Base-by-base conservation (phyloP, 495 filamentous ascomycete species). In the Penicillium cosmopolitanum region DNA sequence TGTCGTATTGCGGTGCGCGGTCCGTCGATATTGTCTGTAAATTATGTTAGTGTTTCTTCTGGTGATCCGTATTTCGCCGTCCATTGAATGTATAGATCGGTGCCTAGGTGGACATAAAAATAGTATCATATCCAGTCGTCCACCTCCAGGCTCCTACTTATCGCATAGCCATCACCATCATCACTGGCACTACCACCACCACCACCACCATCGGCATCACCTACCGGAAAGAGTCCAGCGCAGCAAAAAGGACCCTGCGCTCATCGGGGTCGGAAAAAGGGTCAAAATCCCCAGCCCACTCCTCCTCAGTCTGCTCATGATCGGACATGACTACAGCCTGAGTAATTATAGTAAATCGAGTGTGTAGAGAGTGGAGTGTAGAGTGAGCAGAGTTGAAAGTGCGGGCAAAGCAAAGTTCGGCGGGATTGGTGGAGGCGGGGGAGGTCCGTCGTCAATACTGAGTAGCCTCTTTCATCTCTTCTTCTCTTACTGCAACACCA, bases 161-260 rank as follows among this genome's bases (percentile, higher is more conserved):
- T 38, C 11, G 12, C 34, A 8, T 8, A 12, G 12, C 15, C 36
- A 38, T 38, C 36, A 38, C 15, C 12, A 38, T 38, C 36, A n/a
- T 12, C 34, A 36, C 34, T 13, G 13, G 10, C 34, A 36, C 13
- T 13, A 36, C 34, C 38, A 42, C 15, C 34, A 36, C 13, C 3
- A 36, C 34, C 34, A 36, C 13, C 3, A 36, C 34, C 42, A 44
- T 18, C 16, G 8, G 16, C 15, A 8, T 19, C 46, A 85, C 91
- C 71, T 76, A 96, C 93, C 86, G 83, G 69, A 93, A 96, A 2
- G 92, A 96, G 74, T 96, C 91, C 47, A 96, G 73, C 0, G 89
- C 87, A 33, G 85, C 84, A 69, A 89, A 89, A 3, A 96, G 80
- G 51, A 94, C 89, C 56, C 83, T 77, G 19, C 84, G 76, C 73